Percentiles rank a stretch among this genome's conserved stretches.
These are phyloP conservation scores for Saposhnikovia divaricata DNA, from an alignment of 129 eudicot genomes.

Conservation along the genomic window DNA sequence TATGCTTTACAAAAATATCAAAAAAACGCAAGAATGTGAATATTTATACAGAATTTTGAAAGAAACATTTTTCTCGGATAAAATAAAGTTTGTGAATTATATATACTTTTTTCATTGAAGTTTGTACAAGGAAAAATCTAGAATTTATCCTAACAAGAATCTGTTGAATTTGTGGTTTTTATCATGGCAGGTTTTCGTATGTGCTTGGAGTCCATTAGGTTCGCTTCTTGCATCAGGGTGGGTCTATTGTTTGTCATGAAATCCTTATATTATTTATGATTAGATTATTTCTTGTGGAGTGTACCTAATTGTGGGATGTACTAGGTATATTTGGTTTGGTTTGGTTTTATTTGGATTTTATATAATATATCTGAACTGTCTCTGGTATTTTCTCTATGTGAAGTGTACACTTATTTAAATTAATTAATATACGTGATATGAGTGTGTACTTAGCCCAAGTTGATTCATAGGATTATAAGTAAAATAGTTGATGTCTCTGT, in stretches of 20 bases:
- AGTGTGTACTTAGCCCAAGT: not conserved
- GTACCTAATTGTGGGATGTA: not conserved
- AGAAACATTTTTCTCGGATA: not conserved
- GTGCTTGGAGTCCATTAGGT: conserved; percentile 95
- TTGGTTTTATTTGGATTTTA: not conserved
- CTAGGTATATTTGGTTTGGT: not conserved
- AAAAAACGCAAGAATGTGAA: not conserved
- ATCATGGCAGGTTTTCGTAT: conserved; percentile 72
- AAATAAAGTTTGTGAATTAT: not conserved
- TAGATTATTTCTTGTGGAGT: not conserved
- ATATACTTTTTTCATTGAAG: not conserved
- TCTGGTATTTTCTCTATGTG: not conserved
- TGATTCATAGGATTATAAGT: not conserved
- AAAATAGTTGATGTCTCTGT: not conserved
- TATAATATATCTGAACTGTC: no score
- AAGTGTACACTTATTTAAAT: not conserved
- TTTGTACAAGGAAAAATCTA: not conserved
- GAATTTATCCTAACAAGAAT: not conserved
- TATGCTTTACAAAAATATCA: not conserved
- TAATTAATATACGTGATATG: not conserved
- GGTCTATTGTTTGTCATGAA: conserved; percentile 13
- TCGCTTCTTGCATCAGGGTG: conserved; percentile 94
- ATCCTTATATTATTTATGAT: not conserved
- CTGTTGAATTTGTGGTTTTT: conserved; percentile 9
- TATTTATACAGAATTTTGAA: not conserved